Evolutionary conservation across 148 eudicot species (phyloP).

Genomic region (Camellia sinensis): DNA sequence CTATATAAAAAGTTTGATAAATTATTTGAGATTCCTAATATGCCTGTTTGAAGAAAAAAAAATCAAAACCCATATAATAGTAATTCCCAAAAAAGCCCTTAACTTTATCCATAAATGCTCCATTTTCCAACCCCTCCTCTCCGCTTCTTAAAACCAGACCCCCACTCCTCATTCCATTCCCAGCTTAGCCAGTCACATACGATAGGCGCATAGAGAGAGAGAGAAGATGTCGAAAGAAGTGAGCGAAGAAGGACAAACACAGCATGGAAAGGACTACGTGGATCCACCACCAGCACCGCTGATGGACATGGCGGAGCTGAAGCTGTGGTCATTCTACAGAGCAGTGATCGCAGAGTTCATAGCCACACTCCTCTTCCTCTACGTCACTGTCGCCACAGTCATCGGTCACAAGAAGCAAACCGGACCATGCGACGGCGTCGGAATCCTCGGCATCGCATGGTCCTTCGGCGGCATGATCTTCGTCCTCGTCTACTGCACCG

Average conservation of each 20-base stretch:
- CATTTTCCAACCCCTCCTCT: not conserved
- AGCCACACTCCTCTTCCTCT: constrained; percentile 39
- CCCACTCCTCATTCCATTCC: not conserved
- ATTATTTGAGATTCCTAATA: no score
- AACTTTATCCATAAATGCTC: constrained; percentile 5
- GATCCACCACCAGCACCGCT: constrained; percentile 36
- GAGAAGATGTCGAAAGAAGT: constrained; percentile 29
- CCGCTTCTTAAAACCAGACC: not conserved
- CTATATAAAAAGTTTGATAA: no score
- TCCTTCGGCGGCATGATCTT: constrained; percentile 42
- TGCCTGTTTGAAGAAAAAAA: not conserved
- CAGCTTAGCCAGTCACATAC: not conserved
- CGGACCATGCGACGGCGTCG: constrained; percentile 32
- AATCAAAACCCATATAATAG: not conserved
- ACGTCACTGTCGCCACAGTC: constrained; percentile 35
- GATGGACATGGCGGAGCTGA: constrained; percentile 24
- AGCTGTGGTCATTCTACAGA: constrained; percentile 35
- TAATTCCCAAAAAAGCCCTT: constrained; percentile 9
- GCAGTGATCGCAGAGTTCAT: constrained; percentile 35
- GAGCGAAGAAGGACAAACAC: constrained; percentile 24
- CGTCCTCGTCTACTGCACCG: constrained; percentile 43
- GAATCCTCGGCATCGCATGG: constrained; percentile 35
- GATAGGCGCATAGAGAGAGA: not conserved
- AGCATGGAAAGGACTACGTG: constrained; percentile 24
- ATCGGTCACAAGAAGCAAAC: constrained; percentile 33